Base-by-base conservation (phyloP, 1,139 yeast species). In the Kodamaea arcana region DNA sequence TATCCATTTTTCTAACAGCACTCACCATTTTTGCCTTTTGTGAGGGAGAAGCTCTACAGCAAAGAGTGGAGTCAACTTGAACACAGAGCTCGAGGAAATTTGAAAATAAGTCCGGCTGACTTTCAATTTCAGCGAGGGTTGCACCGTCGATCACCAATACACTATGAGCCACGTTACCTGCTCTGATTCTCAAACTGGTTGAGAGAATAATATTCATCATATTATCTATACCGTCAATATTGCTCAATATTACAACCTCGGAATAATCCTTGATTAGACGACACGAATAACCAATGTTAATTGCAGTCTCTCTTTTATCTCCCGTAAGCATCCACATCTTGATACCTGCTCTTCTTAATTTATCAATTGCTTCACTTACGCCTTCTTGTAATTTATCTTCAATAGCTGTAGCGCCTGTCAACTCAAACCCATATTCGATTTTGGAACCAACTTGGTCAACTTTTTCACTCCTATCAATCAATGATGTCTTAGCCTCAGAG, bases 251-350 rank as follows among this genome's bases (percentile, higher is more conserved):
- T n/a, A 90, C 79, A 6, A 90, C 85, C 0, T 95, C 84, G 0
- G 97, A 87, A 54, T 84, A 94, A 51, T 92, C 98, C 52, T 90
- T 86, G 48, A 94, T 90, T 41, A 94, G 66, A 24, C 90, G 80
- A 58, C 98, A 94, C 4, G 97, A 83, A 52, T 90, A 86, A 0
- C 98, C 98, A 57, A 94, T 92, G 52, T 88, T 92, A 40, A 92
- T 88, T 1, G 99, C 98, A 0, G 99, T 94, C 58, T 94, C 99
- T 41, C 97, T 71, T 54, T 92, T 92, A 54, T 92, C 99, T 34
- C 99, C 99, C 0, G 99, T 92, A 39, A 92, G 69, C 97, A 92
- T 92, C 98, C 99, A 92, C 68, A 94, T 63, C 52, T 83, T 86
- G 39, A 92, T 88, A 4, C 95, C 95, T 0, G 98, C 98, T 42